These are phyloP conservation scores for Iris pallida DNA, from an alignment of 116 monocot species.

Conservation along the genomic window DNA sequence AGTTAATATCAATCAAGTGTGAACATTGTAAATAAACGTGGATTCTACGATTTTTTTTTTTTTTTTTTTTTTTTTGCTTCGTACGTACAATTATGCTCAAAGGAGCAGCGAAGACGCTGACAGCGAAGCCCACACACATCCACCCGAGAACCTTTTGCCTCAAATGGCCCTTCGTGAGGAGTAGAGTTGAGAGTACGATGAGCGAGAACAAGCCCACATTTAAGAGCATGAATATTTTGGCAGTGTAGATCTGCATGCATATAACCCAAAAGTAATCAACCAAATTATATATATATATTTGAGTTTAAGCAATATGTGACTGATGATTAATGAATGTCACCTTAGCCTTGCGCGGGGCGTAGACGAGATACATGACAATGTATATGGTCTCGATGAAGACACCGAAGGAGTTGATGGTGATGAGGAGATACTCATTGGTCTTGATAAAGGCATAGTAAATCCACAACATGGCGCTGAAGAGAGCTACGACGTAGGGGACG, in stretches of 20 bases:
- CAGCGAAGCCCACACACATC: slow-evolving; percentile 28
- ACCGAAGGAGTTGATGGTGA: slow-evolving; percentile 26
- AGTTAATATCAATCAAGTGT: background rate
- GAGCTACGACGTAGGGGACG: slow-evolving; percentile 26
- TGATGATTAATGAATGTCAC: background rate
- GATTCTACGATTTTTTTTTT: background rate
- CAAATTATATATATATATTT: background rate
- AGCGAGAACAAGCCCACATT: slow-evolving; percentile 22
- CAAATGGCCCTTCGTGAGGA: slow-evolving; percentile 3
- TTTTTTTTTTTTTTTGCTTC: background rate
- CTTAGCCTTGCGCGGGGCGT: slow-evolving; percentile 23
- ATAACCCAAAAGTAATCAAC: background rate
- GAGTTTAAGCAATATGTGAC: background rate
- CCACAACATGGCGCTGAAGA: slow-evolving; percentile 34
- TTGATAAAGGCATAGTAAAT: slow-evolving; percentile 31
- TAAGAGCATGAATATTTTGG: slow-evolving; percentile 12
- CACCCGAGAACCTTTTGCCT: slow-evolving; percentile 26
- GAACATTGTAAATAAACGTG: background rate
- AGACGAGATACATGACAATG: slow-evolving; percentile 26
- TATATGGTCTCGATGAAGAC: slow-evolving; percentile 26
- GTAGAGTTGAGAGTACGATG: slow-evolving; percentile 20
- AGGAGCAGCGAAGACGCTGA: slow-evolving; percentile 32
- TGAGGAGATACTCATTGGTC: slow-evolving; percentile 17
- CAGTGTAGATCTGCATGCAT: slow-evolving; percentile 9
- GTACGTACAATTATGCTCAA: slow-evolving; percentile 29